Conservation (phyloP, 2,329 filamentous ascomycete species). For the Neoascochyta sp. region DNA sequence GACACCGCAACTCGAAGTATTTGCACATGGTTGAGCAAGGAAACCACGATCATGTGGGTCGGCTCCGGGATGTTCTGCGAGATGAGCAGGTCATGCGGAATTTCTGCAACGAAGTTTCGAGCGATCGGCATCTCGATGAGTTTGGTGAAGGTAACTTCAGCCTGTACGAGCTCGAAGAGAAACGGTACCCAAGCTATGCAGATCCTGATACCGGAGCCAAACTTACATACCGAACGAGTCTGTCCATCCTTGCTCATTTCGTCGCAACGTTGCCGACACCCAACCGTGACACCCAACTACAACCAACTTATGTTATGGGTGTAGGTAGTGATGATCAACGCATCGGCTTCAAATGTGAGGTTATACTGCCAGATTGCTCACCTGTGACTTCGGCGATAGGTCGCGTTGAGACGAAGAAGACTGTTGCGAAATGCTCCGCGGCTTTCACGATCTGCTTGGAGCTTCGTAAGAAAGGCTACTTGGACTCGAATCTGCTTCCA, state of each 20-base stretch:
- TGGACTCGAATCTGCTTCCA: slow-evolving; percentile 73
- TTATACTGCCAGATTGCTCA: slow-evolving; percentile 71
- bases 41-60: slow-evolving; percentile 59
- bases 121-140: slow-evolving; percentile 66
- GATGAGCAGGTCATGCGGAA: slow-evolving; percentile 61
- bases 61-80: slow-evolving; percentile 57
- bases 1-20: slow-evolving; percentile 73
- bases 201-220: slow-evolving; percentile 69
- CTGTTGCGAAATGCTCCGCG: slow-evolving; percentile 79
- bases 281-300: slow-evolving; percentile 46
- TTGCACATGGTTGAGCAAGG: slow-evolving; percentile 75
- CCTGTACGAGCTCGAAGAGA: slow-evolving; percentile 52
- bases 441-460: slow-evolving; percentile 78
- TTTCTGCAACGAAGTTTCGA: slow-evolving; percentile 72
- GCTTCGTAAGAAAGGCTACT: slow-evolving; percentile 61
- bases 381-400: slow-evolving; percentile 67
- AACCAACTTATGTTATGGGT: slow-evolving; percentile 59
- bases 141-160: slow-evolving; percentile 56
- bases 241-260: slow-evolving; percentile 70
- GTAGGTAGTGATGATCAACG: slow-evolving; percentile 8
- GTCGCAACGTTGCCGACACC: slow-evolving; percentile 61
- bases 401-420: slow-evolving; percentile 62
- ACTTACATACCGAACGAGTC: slow-evolving; percentile 71
- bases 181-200: slow-evolving; percentile 51
- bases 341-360: slow-evolving; percentile 58